Conservation (phyloP, 2,329 filamentous ascomycete species). For the Fusarium avenaceum region DNA sequence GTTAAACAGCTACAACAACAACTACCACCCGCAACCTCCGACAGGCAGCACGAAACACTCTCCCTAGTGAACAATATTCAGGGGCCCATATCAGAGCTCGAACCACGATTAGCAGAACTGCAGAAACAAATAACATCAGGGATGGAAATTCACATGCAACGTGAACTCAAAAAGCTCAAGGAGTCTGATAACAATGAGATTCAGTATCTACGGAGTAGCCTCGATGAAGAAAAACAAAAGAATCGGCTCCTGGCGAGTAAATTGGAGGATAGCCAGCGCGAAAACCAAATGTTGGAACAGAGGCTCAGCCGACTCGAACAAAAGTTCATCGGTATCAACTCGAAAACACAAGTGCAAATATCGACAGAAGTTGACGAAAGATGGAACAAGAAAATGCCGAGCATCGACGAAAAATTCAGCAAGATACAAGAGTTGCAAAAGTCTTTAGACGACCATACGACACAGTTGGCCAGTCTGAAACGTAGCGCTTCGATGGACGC, state of each 20-base stretch:
- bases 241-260: constrained; percentile 27
- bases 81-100: neutral
- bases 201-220: constrained; percentile 18
- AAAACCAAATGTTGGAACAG: constrained; percentile 33
- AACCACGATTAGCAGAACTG: constrained; percentile 17
- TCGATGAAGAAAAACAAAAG: constrained; percentile 34
- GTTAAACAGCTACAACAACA: constrained; percentile 11
- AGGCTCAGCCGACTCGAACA: constrained; percentile 44
- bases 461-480: constrained; percentile 7
- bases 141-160: constrained; percentile 19
- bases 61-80: neutral
- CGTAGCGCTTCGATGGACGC: neutral
- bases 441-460: constrained; percentile 3
- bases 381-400: neutral
- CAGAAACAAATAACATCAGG: constrained; percentile 12
- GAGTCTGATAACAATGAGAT: constrained; percentile 16
- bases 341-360: neutral
- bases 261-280: constrained; percentile 11
- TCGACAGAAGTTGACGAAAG: constrained; percentile 18
- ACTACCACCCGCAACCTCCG: neutral
- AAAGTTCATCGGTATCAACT: constrained; percentile 42
- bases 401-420: constrained; percentile 1
- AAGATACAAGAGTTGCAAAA: constrained; percentile 1
- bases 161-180: constrained; percentile 37
- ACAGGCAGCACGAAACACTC: constrained; percentile 4